Base-by-base conservation (phyloP, 2,329 filamentous ascomycete species). In the Xylariaceae sp. region DNA sequence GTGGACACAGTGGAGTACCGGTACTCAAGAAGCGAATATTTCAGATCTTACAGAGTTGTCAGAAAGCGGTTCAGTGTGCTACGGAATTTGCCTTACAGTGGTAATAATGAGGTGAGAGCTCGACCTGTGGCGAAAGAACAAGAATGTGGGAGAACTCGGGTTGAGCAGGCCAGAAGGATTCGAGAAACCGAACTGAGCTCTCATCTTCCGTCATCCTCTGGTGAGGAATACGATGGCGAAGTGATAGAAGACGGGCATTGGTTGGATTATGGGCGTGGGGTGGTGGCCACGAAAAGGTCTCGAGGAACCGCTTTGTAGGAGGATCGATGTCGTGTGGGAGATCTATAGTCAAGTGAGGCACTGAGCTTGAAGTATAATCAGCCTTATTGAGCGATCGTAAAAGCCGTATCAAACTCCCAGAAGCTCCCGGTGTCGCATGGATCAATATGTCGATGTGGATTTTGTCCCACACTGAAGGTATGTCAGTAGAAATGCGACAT, bases 321-420 rank as follows among this genome's bases (percentile, higher is more conserved):
- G 71, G 62, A 52, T 95, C 88, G 15, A 90, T 68, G 22, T 79
- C 67, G 19, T 78, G 68, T 1, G 90, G 89, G 7, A 98, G 72
- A 58, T 97, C 90, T 37, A 97, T 81, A 2, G 86, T 95, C 35
- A 98, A 69, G 47, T 85, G 81, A 3, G 90, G 90, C 2, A 77
- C 67, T 1, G 75, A 69, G 32, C 85, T 71, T 1, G 84, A 83
- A 35, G 80, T 75, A 59, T 89, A 91, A 59, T 96, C 89, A 4
- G 87, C 88, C 7, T 70, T 68, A 47, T 77, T 72, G 19, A 98
- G 72, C 4, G 89, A 95, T 45, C 78, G 76, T 3, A 98, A 74
- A 24, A 96, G 72, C 41, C 88, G 76, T 38, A 88, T 78, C 22
- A 96, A 62, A 38, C 83, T 85, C 9, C 87, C 89, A 2, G 87